Conservation (phyloP, 1,284 basidiomycete species). For the Lignosus rhinocerotis region DNA sequence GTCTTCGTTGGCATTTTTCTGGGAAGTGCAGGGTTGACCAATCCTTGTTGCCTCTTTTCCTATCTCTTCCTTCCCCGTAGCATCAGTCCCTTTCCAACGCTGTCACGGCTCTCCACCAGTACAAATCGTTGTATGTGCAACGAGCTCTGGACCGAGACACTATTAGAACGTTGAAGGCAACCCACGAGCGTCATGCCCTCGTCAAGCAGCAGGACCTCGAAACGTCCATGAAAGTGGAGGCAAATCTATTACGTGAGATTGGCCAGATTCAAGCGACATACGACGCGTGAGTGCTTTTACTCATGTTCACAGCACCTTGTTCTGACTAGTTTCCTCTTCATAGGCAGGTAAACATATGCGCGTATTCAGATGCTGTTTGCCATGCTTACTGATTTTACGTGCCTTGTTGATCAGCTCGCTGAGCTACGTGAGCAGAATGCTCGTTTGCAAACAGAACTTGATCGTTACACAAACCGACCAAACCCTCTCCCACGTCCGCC, state of each 20-base stretch:
- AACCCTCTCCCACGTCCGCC: slow-evolving; percentile 31
- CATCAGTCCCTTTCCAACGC: slow-evolving; percentile 25
- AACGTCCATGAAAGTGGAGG: slow-evolving; percentile 37
- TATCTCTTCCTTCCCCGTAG: slow-evolving; percentile 9
- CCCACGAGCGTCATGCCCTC: slow-evolving; percentile 33
- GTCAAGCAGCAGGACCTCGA: slow-evolving; percentile 36
- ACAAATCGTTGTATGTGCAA: slow-evolving; percentile 11
- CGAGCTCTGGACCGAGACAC: slow-evolving; percentile 7
- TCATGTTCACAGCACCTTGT: neutral
- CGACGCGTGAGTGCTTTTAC: slow-evolving; percentile 26
- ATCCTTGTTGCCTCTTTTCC: neutral
- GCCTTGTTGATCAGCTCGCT: neutral
- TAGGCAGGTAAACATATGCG: neutral
- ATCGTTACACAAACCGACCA: slow-evolving; percentile 16
- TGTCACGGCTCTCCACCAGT: slow-evolving; percentile 26
- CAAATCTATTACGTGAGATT: slow-evolving; percentile 22
- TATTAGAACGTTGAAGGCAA: slow-evolving; percentile 27
- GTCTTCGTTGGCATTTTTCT: neutral
- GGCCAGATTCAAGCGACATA: slow-evolving; percentile 31
- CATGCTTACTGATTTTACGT: neutral
- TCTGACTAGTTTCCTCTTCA: neutral
- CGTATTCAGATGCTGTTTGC: neutral
- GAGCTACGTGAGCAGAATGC: slow-evolving; percentile 19
- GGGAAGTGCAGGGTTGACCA: neutral
- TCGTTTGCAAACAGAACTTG: slow-evolving; percentile 23